Conservation (phyloP, 1,284 basidiomycete genomes). For the Meripilus lineatus region DNA sequence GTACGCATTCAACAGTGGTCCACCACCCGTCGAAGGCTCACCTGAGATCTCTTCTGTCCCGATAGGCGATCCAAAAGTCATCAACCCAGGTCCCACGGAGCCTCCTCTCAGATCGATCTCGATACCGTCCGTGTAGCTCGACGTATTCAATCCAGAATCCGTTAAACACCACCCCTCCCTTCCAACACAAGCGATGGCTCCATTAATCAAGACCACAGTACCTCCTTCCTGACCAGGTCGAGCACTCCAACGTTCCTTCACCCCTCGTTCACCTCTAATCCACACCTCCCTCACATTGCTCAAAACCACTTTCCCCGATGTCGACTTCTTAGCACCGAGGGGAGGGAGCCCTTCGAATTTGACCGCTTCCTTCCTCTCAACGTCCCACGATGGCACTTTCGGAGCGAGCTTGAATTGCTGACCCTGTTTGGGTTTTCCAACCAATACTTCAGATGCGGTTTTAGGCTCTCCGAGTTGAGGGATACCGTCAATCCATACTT, state of each 20-base stretch:
- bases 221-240: constrained; percentile 11
- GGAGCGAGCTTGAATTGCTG: constrained; percentile 44
- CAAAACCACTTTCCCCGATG: constrained; percentile 45
- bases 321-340: constrained; percentile 35
- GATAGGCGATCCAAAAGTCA: constrained; percentile 54
- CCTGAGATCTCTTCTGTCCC: constrained; percentile 56
- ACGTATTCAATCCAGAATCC: constrained; percentile 28
- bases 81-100: constrained; percentile 45
- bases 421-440: constrained; percentile 36
- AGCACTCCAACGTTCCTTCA: constrained; percentile 17
- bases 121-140: too few species aligned
- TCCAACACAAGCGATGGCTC: constrained; percentile 39
- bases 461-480: constrained; percentile 48
- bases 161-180: constrained; percentile 19
- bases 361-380: constrained; percentile 49
- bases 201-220: constrained; percentile 36
- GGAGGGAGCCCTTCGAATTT: constrained; percentile 66
- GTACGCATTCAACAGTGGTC: constrained; percentile 35
- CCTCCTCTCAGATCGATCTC: constrained; percentile 37
- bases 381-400: constrained; percentile 53
- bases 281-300: constrained; percentile 50
- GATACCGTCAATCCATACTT: constrained; percentile 72
- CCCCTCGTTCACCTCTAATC: constrained; percentile 16
- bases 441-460: constrained; percentile 17
- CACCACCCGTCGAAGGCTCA: constrained; percentile 68